Percentiles rank a stretch among this genome's conserved stretches.
These are phyloP conservation scores for Curvularia eragrostidis DNA, from an alignment of 2,329 filamentous ascomycete genomes.

Conservation along the genomic window DNA sequence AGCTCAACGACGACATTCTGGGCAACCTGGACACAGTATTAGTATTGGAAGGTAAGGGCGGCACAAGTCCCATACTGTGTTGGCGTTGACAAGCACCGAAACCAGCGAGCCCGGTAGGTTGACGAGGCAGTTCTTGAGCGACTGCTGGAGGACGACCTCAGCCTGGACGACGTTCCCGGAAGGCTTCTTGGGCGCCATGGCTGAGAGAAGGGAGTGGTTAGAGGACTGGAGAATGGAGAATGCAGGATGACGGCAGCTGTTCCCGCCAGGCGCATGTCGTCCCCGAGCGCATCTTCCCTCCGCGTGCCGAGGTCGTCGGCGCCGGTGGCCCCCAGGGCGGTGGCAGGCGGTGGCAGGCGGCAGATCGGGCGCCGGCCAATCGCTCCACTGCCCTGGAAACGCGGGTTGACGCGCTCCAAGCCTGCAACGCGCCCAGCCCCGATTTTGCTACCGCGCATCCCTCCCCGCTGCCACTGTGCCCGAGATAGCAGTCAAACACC, in stretches of 20 bases:
- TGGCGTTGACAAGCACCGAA: conserved; percentile 83
- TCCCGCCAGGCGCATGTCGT: conserved; percentile 2
- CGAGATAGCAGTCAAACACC: conserved; percentile 15
- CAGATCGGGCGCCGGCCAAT: conserved; percentile 26
- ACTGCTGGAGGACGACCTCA: conserved; percentile 81
- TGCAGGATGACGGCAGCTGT: conserved; percentile 9
- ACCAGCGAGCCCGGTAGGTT: conserved; percentile 89
- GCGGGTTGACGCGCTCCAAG: conserved; percentile 36
- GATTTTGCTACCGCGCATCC: conserved; percentile 33
- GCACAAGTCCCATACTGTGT: conserved; percentile 70
- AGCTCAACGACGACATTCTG: conserved; percentile 98
- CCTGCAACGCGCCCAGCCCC: conserved; percentile 37
- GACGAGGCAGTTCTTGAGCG: conserved; percentile 89
- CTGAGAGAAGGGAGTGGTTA: neutral
- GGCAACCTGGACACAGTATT: conserved; percentile 73
- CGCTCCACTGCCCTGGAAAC: conserved; percentile 23
- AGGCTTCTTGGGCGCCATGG: conserved; percentile 55
- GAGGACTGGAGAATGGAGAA: conserved; percentile 3
- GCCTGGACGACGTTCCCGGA: conserved; percentile 66
- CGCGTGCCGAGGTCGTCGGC: conserved; percentile 43
- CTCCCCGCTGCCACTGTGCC: conserved; percentile 24
- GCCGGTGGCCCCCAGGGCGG: conserved; percentile 29
- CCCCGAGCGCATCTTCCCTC: conserved; percentile 12
- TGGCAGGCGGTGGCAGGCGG: conserved; percentile 27
- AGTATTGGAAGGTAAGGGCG: conserved; percentile 7